Base-by-base conservation (phyloP, 148 eudicot genomes). In the Spergularia marina region DNA sequence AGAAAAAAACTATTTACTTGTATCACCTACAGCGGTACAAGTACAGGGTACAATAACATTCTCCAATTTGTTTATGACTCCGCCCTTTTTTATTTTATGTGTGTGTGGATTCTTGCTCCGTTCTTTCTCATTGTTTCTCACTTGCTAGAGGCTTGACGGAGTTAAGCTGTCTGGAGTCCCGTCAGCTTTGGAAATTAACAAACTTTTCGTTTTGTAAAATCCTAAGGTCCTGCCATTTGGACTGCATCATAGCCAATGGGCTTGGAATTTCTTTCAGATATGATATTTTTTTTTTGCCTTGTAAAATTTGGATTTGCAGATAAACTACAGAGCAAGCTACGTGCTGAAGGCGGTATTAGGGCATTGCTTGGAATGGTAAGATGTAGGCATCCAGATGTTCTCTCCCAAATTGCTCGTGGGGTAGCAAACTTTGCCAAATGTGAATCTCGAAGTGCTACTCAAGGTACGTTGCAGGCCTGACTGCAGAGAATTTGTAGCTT, bases 391-490 rank as follows among this genome's bases (percentile, higher is more conserved):
- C 93, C 95, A 12, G 99, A 96, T 82, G 99, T 96, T 76, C 94
- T 96, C 49, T 86, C 91, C 61, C 99, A 96, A 85, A 96, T 96
- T 86, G 99, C 99, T 23, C 94, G 98, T 25, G 99, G 99, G 73
- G 83, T 96, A 65, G 99, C 99, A 52, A 96, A 96, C 82, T 96
- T 96, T 73, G 97, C 99, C 4, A 96, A 96, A 84, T 96, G 98
- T 64, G 99, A 96, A 82, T 96, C 99, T 54, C 88, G 97, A 65
- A 84, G 90, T 71, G 85, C 93, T 59, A 77, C 87, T 76, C 94
- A 92, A 72, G 99, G 99, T 91, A 87, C 78, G 85, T 79, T 68
- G 15, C 75, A 53, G 84, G 14, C 39, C 39, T 25, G 17, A 67
- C 53, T 74, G 39, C 69, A 51, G 56, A 61, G 15, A 21, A 61